phyloP scores from a whole-genome alignment of 2,329 filamentous ascomycete species.

The Gaeumannomyces sp. region DNA sequence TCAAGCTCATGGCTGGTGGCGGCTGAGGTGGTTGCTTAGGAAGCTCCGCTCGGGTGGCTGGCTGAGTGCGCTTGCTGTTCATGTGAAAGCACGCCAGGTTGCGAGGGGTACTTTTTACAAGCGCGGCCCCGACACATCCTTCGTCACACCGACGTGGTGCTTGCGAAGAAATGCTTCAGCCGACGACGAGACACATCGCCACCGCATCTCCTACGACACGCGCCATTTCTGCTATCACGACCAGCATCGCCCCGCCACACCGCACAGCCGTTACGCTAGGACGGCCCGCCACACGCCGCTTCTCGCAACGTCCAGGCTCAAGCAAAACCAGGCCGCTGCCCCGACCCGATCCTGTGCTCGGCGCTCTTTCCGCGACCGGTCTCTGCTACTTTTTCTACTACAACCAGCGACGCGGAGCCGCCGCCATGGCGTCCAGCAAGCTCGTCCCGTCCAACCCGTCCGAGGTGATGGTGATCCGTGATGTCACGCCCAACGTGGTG shows the following conservation, averaged over 20 bases:
- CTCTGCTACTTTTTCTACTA: neutral
- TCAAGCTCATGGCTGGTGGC: neutral
- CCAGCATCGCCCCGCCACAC: too few species aligned
- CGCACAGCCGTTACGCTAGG: too few species aligned
- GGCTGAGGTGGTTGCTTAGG: too few species aligned
- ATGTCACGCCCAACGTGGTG: constrained; percentile 70
- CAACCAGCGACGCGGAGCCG: neutral
- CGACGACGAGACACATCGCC: neutral
- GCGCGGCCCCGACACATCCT: too few species aligned
- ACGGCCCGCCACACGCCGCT: neutral
- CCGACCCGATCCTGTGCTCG: neutral
- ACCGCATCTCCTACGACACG: neutral
- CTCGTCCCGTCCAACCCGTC: constrained; percentile 66
- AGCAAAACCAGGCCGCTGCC: neutral
- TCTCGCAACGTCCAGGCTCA: neutral
- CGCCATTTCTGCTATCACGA: too few species aligned
- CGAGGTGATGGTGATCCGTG: constrained; percentile 84
- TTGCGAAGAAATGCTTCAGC: neutral
- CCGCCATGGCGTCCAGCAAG: constrained; percentile 48
- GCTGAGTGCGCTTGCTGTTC: neutral
- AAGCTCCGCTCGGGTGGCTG: too few species aligned
- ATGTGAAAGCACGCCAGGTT: neutral
- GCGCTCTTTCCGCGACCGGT: neutral
- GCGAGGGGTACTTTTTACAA: too few species aligned
- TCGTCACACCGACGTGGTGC: neutral